phyloP scores from a whole-genome alignment of 2,329 filamentous ascomycete genomes.

The Calycina marina region DNA sequence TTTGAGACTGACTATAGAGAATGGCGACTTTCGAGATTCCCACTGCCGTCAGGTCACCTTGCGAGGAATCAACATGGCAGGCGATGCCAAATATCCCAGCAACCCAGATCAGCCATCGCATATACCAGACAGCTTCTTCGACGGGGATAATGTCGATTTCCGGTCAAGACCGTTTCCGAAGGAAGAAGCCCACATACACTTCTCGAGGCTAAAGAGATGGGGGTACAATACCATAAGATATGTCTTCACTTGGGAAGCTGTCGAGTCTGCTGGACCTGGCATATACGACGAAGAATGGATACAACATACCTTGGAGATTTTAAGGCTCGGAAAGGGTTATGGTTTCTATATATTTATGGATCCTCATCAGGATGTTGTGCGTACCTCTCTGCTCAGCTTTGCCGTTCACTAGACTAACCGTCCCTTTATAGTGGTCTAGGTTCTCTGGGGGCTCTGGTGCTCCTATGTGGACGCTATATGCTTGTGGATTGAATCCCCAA shows the following conservation, averaged over 20 bases:
- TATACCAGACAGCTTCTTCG: conserved; percentile 65
- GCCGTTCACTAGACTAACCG: conserved; percentile 16
- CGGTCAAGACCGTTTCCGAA: conserved; percentile 71
- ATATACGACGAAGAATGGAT: conserved; percentile 92
- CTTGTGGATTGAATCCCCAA: conserved; percentile 77
- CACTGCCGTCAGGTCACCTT: conserved; percentile 75
- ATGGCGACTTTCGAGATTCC: conserved; percentile 68
- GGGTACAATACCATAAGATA: conserved; percentile 96
- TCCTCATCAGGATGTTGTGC: conserved; percentile 89
- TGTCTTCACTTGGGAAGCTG: conserved; percentile 97
- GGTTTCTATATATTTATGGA: conserved; percentile 98
- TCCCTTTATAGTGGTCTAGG: conserved; percentile 56
- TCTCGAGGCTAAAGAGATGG: conserved; percentile 70
- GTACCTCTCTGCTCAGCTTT: conserved; percentile 23
- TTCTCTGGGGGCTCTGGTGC: conserved; percentile 90
- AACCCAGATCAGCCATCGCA: conserved; percentile 72
- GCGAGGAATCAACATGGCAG: conserved; percentile 86
- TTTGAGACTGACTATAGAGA: conserved; percentile 70
- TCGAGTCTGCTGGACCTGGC: conserved; percentile 81
- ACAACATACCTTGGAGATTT: conserved; percentile 70
- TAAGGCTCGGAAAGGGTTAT: conserved; percentile 75
- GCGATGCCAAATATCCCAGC: conserved; percentile 79
- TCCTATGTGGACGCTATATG: conserved; percentile 95
- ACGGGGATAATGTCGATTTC: conserved; percentile 84
- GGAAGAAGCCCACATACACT: conserved; percentile 73